Conservation (phyloP, 805 yeast genomes). For the Yarrowia alimentaria region DNA sequence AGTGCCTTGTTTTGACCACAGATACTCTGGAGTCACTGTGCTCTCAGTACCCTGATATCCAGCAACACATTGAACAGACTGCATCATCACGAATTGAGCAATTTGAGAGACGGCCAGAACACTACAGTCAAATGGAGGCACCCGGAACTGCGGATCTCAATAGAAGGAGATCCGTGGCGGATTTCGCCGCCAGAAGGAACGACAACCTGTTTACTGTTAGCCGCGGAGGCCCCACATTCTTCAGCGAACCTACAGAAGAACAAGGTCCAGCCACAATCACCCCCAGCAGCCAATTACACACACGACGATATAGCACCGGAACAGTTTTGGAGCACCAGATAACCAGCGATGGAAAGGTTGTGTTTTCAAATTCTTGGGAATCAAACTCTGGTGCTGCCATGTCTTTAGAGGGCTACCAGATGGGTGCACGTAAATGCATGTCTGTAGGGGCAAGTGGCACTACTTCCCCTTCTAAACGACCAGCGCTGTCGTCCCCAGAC, state of each 20-base stretch:
- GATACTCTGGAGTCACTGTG: constrained; percentile 55
- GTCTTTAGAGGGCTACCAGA: constrained; percentile 7
- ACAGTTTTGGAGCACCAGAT: constrained; percentile 2
- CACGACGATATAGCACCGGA: constrained; percentile 11
- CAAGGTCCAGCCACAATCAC: background rate
- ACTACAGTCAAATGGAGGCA: background rate
- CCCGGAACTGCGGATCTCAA: background rate
- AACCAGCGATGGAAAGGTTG: background rate
- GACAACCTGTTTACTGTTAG: constrained; percentile 8
- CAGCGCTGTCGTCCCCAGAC: constrained; percentile 1
- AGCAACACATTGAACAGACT: constrained; percentile 58
- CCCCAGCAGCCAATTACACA: background rate
- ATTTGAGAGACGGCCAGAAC: constrained; percentile 1
- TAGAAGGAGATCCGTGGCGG: constrained; percentile 17
- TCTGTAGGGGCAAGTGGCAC: constrained; percentile 7
- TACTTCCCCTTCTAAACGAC: constrained; percentile 17
- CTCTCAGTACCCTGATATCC: constrained; percentile 55
- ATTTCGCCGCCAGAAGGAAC: background rate
- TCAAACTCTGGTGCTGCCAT: constrained; percentile 1
- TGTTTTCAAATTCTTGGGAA: constrained; percentile 19
- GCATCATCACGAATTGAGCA: constrained; percentile 43
- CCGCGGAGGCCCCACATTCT: constrained; percentile 13
- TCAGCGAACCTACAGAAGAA: constrained; percentile 4
- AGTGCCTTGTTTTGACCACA: constrained; percentile 59
- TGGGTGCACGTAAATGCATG: constrained; percentile 8